phyloP scores from a whole-genome alignment of 2,329 filamentous ascomycete species.

The Ramichloridium luteum region DNA sequence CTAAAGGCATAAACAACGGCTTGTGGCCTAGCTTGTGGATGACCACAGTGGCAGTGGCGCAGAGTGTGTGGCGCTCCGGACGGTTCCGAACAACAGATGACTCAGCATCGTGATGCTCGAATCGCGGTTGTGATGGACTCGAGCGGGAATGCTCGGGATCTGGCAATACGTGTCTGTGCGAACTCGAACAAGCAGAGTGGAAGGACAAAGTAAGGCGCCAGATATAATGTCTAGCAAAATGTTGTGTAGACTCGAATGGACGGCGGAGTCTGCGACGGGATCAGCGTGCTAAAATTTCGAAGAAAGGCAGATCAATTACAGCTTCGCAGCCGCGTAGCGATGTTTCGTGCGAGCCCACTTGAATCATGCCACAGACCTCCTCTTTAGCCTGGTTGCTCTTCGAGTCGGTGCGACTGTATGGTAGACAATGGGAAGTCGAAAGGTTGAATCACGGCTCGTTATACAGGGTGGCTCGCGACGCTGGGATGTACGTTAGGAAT shows the following conservation, averaged over 20 bases:
- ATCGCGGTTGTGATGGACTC: background rate
- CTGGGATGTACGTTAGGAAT: background rate
- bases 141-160: constrained; percentile 1
- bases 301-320: background rate
- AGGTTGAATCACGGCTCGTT: background rate
- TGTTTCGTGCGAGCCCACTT: background rate
- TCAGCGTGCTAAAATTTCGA: background rate
- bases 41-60: background rate
- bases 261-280: background rate
- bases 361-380: background rate
- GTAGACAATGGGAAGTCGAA: background rate
- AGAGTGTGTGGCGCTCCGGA: background rate
- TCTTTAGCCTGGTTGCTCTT: background rate
- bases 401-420: background rate
- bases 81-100: background rate
- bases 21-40: background rate
- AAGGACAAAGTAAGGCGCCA: background rate
- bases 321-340: background rate
- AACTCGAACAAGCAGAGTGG: background rate
- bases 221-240: background rate
- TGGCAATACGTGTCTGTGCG: background rate
- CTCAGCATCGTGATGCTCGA: background rate
- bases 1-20: background rate
- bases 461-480: background rate
- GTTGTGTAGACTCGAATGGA: background rate